Base-by-base conservation (phyloP, 495 filamentous ascomycete species). In the Venustampulla echinocandica region DNA sequence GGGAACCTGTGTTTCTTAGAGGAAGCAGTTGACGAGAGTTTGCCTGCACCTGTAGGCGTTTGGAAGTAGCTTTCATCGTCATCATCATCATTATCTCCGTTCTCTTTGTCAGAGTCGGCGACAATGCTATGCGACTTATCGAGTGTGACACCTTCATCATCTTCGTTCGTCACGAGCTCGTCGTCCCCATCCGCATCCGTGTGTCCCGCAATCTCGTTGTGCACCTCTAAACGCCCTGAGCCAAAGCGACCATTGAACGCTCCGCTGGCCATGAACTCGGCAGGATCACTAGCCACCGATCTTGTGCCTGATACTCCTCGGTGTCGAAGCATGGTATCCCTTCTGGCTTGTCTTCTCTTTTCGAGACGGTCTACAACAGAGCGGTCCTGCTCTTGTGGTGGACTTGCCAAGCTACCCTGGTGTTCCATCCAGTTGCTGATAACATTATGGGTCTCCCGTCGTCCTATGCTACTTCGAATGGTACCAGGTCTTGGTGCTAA, bases 341-440 rank as follows among this genome's bases (percentile, higher is more conserved):
- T 42, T 22, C 53, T 47, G 10, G 53, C 57, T 34, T 44, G 47
- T 4, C 64, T 61, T 5, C 66, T 61, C 7, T 63, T 63, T 52
- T 84, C 81, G 10, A 83, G 61, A 28, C 65, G 67, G 49, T 79
- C 75, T n/a, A 79, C 70, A 15, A 76, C 65, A 10, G 70, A 68
- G 7, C 64, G 70, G 44, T 79, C 71, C 47, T 83, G 72, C 57
- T 84, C 79, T 37, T 75, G 64, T 3, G 85, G 79, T 17, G 79
- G 76, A 55, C 75, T 71, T 23, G 73, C 76, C 10, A 75, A 74
- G 2, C 75, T 82, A 21, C 84, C 76, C 42, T 76, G 68, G 43
- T 74, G 74, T 44, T 89, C 83, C 83, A 95, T 93, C 88, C 88
- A 94, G 38, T 81, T 76, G 13, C 80, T 77, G 50, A 95, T 87